Percentiles rank a stretch among this genome's conserved stretches.
Evolutionary conservation across 1,284 basidiomycete species (phyloP).

Genomic region (Tilletia caries): DNA sequence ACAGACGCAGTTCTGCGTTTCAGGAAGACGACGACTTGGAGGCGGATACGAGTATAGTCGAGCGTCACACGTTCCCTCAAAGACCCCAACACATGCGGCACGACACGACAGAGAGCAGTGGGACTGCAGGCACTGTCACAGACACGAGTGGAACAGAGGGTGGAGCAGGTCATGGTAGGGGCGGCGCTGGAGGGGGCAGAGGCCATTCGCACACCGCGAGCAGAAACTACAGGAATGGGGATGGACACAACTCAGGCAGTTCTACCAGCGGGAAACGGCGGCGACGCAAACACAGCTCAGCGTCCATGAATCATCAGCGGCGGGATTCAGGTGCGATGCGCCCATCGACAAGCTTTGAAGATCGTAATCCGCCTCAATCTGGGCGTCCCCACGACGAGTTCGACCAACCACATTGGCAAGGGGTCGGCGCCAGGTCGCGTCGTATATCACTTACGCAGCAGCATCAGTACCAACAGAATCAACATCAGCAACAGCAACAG

Average conservation of each 20-base stretch:
- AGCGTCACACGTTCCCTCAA: not conserved
- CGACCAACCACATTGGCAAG: slow-evolving; percentile 9
- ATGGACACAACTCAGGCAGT: not conserved
- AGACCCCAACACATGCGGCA: not conserved
- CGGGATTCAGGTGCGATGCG: not conserved
- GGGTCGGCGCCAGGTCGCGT: not conserved
- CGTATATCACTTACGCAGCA: slow-evolving; percentile 8
- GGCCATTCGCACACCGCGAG: slow-evolving; percentile 1
- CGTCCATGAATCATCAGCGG: slow-evolving; percentile 4
- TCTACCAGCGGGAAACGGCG: slow-evolving; percentile 1
- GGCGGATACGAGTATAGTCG: not conserved
- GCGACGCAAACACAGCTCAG: slow-evolving; percentile 7
- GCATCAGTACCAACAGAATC: not conserved
- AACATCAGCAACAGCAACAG: slow-evolving; percentile 8
- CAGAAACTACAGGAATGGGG: not conserved
- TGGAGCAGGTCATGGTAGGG: not conserved
- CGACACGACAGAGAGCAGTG: slow-evolving; percentile 7
- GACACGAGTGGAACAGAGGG: slow-evolving; percentile 11
- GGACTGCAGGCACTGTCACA: not conserved
- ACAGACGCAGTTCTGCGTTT: not conserved
- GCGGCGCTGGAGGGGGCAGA: not conserved
- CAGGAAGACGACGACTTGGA: not conserved
- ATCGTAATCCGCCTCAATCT: not conserved
- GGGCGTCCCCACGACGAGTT: not conserved
- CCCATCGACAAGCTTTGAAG: not conserved